Evolutionary conservation across 441 rosid genomes (phyloP).

Genomic region (Gossypium schwendimanii): DNA sequence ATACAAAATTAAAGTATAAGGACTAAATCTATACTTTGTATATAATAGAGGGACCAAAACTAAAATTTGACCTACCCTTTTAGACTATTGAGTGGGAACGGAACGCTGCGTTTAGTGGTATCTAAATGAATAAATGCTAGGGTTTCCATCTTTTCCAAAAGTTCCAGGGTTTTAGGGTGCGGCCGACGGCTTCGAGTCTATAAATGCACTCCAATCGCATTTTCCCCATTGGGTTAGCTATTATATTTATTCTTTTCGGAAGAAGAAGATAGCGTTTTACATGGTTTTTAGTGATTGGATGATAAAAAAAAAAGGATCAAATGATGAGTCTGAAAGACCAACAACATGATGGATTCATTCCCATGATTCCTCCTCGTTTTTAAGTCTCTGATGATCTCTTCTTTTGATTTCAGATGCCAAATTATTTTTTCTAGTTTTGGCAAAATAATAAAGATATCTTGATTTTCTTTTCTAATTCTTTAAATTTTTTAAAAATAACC

Average conservation of each 20-base stretch:
- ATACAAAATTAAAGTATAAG: neutral
- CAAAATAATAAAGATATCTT: no score
- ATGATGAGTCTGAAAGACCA: conserved; percentile 13
- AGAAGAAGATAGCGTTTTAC: neutral
- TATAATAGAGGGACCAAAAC: neutral
- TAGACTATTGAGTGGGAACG: neutral
- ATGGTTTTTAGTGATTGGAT: neutral
- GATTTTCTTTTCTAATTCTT: no score
- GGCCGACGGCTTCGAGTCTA: neutral
- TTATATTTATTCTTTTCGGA: neutral
- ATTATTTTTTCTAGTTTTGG: neutral
- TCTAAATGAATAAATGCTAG: neutral
- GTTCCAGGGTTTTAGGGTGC: neutral
- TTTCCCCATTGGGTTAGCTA: neutral
- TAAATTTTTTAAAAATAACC: no score
- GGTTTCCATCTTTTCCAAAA: neutral
- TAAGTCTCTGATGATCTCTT: conserved; percentile 8
- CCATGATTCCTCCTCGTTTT: conserved; percentile 9
- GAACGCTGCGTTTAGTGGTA: neutral
- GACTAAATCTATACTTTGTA: neutral
- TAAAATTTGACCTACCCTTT: neutral
- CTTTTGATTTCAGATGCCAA: neutral
- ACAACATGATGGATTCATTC: conserved; percentile 12
- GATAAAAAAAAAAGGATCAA: neutral
- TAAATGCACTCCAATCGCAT: neutral